Conservation (phyloP, 2,329 filamentous ascomycete species). For the Westerdykella aurantiaca region DNA sequence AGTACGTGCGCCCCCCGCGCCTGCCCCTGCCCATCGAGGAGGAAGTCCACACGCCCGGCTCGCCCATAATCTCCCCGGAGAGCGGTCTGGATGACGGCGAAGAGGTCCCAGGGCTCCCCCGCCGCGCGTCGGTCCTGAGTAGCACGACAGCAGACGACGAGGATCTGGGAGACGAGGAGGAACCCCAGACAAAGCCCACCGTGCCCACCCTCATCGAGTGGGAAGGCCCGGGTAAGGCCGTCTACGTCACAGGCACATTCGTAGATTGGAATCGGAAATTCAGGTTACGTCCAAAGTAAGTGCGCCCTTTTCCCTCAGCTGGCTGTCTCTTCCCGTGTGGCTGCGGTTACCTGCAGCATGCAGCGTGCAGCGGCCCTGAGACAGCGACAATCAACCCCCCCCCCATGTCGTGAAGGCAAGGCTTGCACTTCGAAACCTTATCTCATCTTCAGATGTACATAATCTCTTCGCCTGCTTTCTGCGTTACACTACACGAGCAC, state of each 20-base stretch:
- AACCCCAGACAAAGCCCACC: conserved; percentile 62
- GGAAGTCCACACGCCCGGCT: conserved; percentile 82
- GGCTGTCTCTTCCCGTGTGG: conserved; percentile 19
- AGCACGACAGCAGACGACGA: conserved; percentile 56
- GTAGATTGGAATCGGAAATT: conserved; percentile 97
- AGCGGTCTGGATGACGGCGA: conserved; percentile 39
- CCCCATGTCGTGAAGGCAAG: conserved; percentile 1
- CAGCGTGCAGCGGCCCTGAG: conserved; percentile 7
- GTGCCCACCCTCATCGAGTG: conserved; percentile 85
- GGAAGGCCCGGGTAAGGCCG: conserved; percentile 74
- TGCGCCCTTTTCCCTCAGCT: conserved; percentile 23
- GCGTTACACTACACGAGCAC: conserved; percentile 29
- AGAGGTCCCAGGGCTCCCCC: conserved; percentile 42
- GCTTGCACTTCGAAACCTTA: conserved; percentile 9
- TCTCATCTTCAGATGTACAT: conserved; percentile 2
- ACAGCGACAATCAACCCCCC: conserved; percentile 14
- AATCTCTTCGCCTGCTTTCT: conserved; percentile 10
- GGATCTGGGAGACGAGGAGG: conserved; percentile 58
- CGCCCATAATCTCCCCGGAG: conserved; percentile 71
- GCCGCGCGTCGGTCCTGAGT: conserved; percentile 51
- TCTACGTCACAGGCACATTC: conserved; percentile 96
- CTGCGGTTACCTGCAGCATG: conserved; percentile 9
- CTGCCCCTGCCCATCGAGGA: conserved; percentile 91
- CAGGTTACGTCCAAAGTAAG: conserved; percentile 77
- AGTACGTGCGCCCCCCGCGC: conserved; percentile 68